Conservation (phyloP, 2,329 filamentous ascomycete genomes). For the Hypomyces perniciosus region DNA sequence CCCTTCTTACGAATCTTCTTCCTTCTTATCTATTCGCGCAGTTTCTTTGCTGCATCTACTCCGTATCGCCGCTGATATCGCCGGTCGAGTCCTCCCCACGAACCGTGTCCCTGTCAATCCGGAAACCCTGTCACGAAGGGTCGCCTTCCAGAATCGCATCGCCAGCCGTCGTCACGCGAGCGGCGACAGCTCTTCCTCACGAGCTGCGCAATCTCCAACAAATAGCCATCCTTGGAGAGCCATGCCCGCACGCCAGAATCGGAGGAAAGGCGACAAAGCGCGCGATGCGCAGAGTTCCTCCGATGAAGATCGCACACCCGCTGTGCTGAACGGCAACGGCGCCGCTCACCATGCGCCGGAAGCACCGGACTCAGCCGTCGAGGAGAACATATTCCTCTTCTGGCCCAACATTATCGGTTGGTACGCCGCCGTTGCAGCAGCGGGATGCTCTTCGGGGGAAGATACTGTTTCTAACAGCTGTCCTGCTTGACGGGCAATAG, state of each 20-base stretch:
- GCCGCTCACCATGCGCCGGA: constrained; percentile 30
- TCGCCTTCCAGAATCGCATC: neutral
- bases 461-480: neutral
- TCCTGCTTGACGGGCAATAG: constrained; percentile 34
- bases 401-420: constrained; percentile 68
- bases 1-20: neutral
- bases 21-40: neutral
- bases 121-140: neutral
- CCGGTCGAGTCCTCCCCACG: neutral
- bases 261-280: constrained; percentile 33
- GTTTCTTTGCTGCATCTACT: neutral
- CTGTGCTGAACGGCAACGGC: constrained; percentile 42
- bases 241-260: constrained; percentile 36
- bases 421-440: constrained; percentile 39
- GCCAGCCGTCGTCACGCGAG: constrained; percentile 9
- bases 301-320: constrained; percentile 23
- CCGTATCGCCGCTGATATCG: neutral
- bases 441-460: neutral
- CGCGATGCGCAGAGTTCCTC: constrained; percentile 22
- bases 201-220: constrained; percentile 6
- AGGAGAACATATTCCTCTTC: constrained; percentile 77
- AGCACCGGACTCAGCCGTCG: constrained; percentile 31
- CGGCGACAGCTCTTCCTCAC: constrained; percentile 1
- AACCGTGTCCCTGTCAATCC: neutral
- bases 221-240: constrained; percentile 8